phyloP scores from a whole-genome alignment of 192 early-diverging fungal genomes.

The Radiomyces spectabilis region DNA sequence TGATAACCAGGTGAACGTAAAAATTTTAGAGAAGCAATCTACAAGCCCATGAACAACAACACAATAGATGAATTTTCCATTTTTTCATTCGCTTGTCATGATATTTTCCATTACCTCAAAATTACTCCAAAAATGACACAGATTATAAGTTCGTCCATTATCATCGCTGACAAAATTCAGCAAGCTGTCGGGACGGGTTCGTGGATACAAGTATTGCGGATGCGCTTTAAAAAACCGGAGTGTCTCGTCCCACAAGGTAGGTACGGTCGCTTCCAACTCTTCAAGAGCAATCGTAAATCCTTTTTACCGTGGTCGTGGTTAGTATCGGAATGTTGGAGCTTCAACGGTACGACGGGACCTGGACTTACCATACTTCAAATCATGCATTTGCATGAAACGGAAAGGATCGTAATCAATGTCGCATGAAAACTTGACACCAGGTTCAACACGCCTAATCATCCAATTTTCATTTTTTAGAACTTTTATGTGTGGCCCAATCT shows the following conservation, averaged over 20 bases:
- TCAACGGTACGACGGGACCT: no score
- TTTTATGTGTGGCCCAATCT: no score
- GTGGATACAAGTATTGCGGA: constrained; percentile 41
- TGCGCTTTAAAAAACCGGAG: constrained; percentile 39
- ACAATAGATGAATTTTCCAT: not conserved
- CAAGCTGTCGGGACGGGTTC: constrained; percentile 25
- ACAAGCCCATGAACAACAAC: not conserved
- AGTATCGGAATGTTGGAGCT: no score
- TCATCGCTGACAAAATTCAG: constrained; percentile 50
- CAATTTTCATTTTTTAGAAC: not conserved
- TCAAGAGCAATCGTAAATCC: constrained; percentile 65
- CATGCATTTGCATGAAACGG: constrained; percentile 63
- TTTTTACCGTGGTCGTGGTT: no score
- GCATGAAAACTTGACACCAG: constrained; percentile 75
- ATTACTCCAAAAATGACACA: constrained; percentile 83
- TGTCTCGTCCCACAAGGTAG: constrained; percentile 60
- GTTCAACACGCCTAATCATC: constrained; percentile 59
- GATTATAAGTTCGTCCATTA: constrained; percentile 52
- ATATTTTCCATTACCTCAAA: constrained; percentile 58
- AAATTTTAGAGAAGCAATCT: constrained; percentile 39
- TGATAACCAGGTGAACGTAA: constrained; percentile 58
- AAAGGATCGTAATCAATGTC: constrained; percentile 87
- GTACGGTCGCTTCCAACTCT: constrained; percentile 64
- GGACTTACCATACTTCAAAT: constrained; percentile 69
- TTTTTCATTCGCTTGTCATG: not conserved